Base-by-base conservation (phyloP, 176 grass and related monocot genomes). In the Otatea glauca region DNA sequence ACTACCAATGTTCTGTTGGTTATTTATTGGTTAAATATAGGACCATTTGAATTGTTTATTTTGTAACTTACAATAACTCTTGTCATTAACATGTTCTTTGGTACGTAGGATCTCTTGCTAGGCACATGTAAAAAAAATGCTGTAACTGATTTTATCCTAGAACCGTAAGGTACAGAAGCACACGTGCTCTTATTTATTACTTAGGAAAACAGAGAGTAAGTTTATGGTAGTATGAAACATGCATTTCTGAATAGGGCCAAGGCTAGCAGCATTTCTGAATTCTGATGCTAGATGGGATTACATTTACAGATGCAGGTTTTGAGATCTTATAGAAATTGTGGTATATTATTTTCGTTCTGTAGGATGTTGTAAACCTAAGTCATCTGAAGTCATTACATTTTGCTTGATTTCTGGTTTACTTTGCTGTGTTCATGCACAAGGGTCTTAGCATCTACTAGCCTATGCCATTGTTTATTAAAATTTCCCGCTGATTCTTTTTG, bases 251-350 rank as follows among this genome's bases (percentile, higher is more conserved):
- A 81, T 18, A 51, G 43, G 55, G 2, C 17, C 53, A 71, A 20
- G 10, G 48, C 9, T 62, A 70, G 35, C 72, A 38, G 62, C 4
- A 65, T 8, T 63, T 21, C 11, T 32, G 10, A 53, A 20, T 62
- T 56, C 61, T 61, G 20, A 15, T 76, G 27, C 11, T 68, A 79
- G 23, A 78, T 68, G 47, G 8, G 3, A 17, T 76, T 84, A 75
- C 45, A 76, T 54, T 14, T 34, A 23, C 24, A 55, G 14, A 8
- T 37, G 37, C 24, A 27, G 7, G 21, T 47, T 73, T 47, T 73
- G 37, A 61, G 41, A 81, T 75, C 34, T 44, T 65, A 38, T 4
- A 39, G 24, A 32, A 56, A 2, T 24, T 44, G 21, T 17, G 44
- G 20, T 43, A 34, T 55, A 58, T 7, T 75, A 44, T 53, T 78